Evolutionary conservation across 768 basidiomycete genomes (phyloP), one percentile per base, ranked within the genome.

Genomic region (Lentinula aciculospora): DNA sequence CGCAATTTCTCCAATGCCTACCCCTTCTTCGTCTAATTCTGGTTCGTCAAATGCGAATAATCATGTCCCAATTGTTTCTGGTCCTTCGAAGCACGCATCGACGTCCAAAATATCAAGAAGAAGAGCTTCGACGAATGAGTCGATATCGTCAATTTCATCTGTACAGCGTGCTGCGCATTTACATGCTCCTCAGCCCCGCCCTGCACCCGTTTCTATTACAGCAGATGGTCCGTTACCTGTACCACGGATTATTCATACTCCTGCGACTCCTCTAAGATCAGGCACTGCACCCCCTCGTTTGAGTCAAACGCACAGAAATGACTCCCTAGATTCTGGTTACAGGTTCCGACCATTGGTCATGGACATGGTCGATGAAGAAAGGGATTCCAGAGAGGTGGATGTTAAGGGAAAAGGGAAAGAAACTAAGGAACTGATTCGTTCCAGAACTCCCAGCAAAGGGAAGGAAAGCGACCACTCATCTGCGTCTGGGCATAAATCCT

Each of bases 321-420:
- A 70, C 39, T 76, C 76, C 1, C 57, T 73, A 40, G 77, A 78
- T 42, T 74, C 72, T 3, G 69, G 68, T 12, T 68, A 68, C 57
- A 65, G 71, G n/a, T 74, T 72, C 60, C 71, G 70, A 37, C 67
- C 67, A 5, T 72, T 75, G 72, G 67, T 68, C 17, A 53, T 53
- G 51, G 51, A 53, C 13, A 67, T 71, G 15, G 71, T 75, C 10
- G 69, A 72, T 56, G 76, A 76, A 56, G 73, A 72, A 57, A 69
- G 65, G 12, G 56, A 46, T 34, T 10, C 42, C 5, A 32, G n/a
- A 49, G 61, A 50, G 48, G 48, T 58, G 60, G 37, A 19, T 60
- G 27, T 48, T 10, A 31, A 56, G 32, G 56, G 51, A n/a, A 50
- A 53, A 39, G 53, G 64, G 44, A 53, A 37, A 60, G 51, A 67